A percentile compares a stretch with the other conserved stretches of the same genome.
Conservation (phyloP, 176 grass and related monocot genomes). For the Melocanna baccifera region DNA sequence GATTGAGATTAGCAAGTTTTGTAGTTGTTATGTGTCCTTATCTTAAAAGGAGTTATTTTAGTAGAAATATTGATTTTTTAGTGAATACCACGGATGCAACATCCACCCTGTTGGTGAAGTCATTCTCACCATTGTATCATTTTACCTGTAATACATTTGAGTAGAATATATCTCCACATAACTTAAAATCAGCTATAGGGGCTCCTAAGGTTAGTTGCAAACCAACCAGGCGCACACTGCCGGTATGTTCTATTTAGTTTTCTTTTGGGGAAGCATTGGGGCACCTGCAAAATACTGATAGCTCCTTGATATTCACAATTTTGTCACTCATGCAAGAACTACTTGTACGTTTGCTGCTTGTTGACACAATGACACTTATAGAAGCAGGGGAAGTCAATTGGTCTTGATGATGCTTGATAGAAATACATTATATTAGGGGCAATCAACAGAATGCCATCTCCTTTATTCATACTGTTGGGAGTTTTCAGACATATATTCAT, state of each 20-base stretch:
- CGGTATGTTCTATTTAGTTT: not conserved
- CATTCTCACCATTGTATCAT: slow-evolving; percentile 5
- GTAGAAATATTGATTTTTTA: not conserved
- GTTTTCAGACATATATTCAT: not conserved
- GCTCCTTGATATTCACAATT: not conserved
- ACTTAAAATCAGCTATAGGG: not conserved
- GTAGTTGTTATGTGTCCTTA: not conserved
- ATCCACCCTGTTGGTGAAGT: not conserved
- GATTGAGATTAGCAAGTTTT: not conserved
- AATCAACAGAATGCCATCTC: not conserved
- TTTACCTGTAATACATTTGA: not conserved
- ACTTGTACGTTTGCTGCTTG: not conserved
- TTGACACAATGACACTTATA: not conserved
- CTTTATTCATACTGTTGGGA: not conserved
- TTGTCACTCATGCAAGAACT: not conserved
- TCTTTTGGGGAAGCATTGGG: not conserved
- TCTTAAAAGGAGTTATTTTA: not conserved
- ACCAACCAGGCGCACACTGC: not conserved
- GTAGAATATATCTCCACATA: not conserved
- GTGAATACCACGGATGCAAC: not conserved
- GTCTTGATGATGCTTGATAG: not conserved
- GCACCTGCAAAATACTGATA: not conserved
- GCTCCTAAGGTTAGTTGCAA: not conserved
- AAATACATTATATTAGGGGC: not conserved
- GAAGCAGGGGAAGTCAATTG: not conserved